Conservation (phyloP, 805 yeast genomes). For the Yarrowia bubula region DNA sequence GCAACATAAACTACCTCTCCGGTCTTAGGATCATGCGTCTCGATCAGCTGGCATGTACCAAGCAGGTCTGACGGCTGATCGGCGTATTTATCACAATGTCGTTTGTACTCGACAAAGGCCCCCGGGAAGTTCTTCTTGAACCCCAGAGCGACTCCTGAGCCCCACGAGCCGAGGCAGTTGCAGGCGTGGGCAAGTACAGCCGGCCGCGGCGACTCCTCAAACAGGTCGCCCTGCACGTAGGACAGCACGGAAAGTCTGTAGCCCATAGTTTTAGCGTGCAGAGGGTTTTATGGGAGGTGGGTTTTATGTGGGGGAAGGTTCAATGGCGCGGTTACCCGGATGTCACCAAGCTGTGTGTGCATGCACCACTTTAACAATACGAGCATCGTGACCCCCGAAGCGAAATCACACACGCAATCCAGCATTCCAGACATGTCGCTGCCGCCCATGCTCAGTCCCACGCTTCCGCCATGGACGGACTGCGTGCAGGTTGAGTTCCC, state of each 20-base stretch:
- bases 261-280: conserved; percentile 1
- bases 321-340: not conserved
- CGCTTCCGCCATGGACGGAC: conserved; percentile 39
- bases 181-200: conserved; percentile 71
- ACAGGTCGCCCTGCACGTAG: conserved; percentile 59
- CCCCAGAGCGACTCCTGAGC: conserved; percentile 72
- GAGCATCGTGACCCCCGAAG: not conserved
- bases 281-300: not conserved
- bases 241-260: not conserved
- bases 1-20: conserved; percentile 44
- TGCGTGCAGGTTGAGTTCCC: conserved; percentile 22
- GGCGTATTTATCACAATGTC: conserved; percentile 42
- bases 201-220: conserved; percentile 40
- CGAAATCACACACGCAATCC: not conserved
- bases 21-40: conserved; percentile 36
- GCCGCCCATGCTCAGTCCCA: conserved; percentile 43
- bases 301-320: not conserved
- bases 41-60: conserved; percentile 55
- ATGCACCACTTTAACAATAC: not conserved
- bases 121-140: conserved; percentile 56
- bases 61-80: conserved; percentile 41
- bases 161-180: conserved; percentile 76
- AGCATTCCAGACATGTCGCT: conserved; percentile 28
- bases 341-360: not conserved
- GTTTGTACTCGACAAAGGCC: conserved; percentile 50